Percentiles rank a stretch among this genome's conserved stretches.
Conservation (phyloP, 768 basidiomycete genomes). For the Lentinula edodes region DNA sequence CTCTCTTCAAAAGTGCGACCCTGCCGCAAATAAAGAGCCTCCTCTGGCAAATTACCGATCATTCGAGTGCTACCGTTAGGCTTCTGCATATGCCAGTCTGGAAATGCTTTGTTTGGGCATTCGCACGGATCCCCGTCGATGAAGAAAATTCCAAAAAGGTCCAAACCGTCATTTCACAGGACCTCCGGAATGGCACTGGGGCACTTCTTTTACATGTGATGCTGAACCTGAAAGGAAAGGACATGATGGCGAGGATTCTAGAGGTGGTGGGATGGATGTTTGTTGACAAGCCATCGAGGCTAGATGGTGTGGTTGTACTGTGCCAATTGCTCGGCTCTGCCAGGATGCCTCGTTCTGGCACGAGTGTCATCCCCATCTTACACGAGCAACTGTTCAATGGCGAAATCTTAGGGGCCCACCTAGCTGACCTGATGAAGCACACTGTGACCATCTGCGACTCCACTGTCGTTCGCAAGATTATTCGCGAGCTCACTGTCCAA, state of each 20-base stretch:
- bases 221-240: neutral
- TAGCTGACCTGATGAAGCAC: slow-evolving; percentile 17
- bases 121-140: slow-evolving; percentile 30
- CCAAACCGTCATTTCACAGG: slow-evolving; percentile 41
- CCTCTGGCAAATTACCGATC: slow-evolving; percentile 25
- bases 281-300: neutral
- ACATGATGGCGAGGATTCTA: neutral
- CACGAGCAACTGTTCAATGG: slow-evolving; percentile 40
- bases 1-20: slow-evolving; percentile 34
- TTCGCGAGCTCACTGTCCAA: slow-evolving; percentile 28
- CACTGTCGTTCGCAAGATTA: slow-evolving; percentile 19
- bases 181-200: slow-evolving; percentile 39
- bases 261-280: slow-evolving; percentile 9
- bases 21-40: slow-evolving; percentile 30
- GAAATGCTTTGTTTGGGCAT: slow-evolving; percentile 55
- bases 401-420: slow-evolving; percentile 24
- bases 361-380: slow-evolving; percentile 8
- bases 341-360: neutral
- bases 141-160: slow-evolving; percentile 8
- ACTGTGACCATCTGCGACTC: slow-evolving; percentile 16
- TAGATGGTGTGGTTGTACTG: neutral
- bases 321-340: neutral
- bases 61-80: slow-evolving; percentile 29
- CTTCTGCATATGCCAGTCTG: slow-evolving; percentile 41
- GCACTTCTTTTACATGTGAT: slow-evolving; percentile 28